Percentiles rank a stretch among this genome's conserved stretches.
Evolutionary conservation across 129 eudicot genomes (phyloP).

Genomic region (Flaveria linearis): DNA sequence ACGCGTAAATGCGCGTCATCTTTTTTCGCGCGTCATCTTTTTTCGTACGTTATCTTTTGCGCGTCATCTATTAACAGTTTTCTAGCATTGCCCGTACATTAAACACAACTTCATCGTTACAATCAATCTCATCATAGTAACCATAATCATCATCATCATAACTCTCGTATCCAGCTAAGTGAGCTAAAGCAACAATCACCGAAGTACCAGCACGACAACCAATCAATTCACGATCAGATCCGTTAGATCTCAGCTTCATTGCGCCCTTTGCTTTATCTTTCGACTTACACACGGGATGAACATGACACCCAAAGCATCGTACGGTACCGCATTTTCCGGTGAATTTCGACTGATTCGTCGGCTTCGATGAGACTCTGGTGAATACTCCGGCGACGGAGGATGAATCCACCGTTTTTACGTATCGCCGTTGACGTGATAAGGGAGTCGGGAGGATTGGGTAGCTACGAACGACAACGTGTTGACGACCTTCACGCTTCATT

Average conservation of each 20-base stretch:
- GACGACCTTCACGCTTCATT: conserved; percentile 58
- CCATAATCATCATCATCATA: conserved; percentile 6
- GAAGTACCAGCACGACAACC: conserved; percentile 37
- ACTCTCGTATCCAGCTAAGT: conserved; percentile 28
- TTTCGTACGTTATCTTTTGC: too few species aligned
- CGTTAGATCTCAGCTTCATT: conserved; percentile 38
- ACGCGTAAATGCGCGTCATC: too few species aligned
- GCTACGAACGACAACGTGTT: conserved; percentile 49
- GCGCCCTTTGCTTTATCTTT: conserved; percentile 63
- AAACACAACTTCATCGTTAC: conserved; percentile 10
- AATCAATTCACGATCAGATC: too few species aligned
- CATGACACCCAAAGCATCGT: conserved; percentile 55
- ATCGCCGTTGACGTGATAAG: conserved; percentile 15
- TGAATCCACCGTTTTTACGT: conserved; percentile 35
- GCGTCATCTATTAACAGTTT: too few species aligned
- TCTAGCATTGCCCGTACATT: too few species aligned
- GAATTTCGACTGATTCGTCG: conserved; percentile 80
- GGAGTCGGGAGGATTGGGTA: conserved; percentile 15
- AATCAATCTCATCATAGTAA: conserved; percentile 29
- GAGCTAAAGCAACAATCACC: conserved; percentile 38
- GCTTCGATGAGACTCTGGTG: conserved; percentile 52
- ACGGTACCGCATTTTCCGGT: conserved; percentile 60
- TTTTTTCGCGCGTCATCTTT: too few species aligned
- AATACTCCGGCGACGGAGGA: conserved; percentile 59
- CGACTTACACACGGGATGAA: conserved; percentile 58